Base-by-base conservation (phyloP, 441 rosid genomes). In the Francoa sonchifolia region DNA sequence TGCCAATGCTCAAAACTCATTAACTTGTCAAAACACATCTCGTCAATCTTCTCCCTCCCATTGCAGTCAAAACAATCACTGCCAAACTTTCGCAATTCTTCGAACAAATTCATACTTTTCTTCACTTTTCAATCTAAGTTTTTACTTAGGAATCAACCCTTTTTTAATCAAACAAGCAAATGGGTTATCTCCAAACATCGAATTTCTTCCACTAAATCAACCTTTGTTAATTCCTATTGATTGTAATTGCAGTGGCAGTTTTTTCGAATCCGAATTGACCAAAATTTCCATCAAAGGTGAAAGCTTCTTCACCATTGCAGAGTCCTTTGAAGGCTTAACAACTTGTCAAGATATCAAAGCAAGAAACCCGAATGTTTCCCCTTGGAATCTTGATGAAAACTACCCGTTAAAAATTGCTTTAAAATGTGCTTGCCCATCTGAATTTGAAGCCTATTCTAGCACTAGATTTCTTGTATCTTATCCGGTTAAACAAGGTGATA, bases 281-380 rank as follows among this genome's bases (percentile, higher is more conserved):
- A 77, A 61, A 52, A 71, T 69, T n/a, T 52, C 73, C 12, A 37
- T 62, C 21, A 61, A 63, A 52, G 84, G 94, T 8, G 89, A 79
- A 62, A 75, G 69, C 33, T 75, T 86, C 57, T 43, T 48, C 45
- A 41, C 69, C 50, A 66, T 87, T 47, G 59, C 84, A 19, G 68
- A 66, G 41, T 73, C 92, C 3, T 57, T 82, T 1, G 75, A 74
- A 52, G 92, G 94, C 51, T 65, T 87, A 52, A 80, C 89, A 23
- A 60, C 82, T 19, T 82, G 85, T 66, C 57, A 58, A 37, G 83
- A 81, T 2, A 66, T 83, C 40, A 47, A 58, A 40, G 71, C 61
- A 27, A 65, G 58, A 42, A 82, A 82, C 54, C 81, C 68, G 1
- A 50, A 67, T 1, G 57, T 74, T 26, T 65, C 67, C 1, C 77